Conservation (phyloP, 352 stramenopile species). For the Pythium sp. region DNA sequence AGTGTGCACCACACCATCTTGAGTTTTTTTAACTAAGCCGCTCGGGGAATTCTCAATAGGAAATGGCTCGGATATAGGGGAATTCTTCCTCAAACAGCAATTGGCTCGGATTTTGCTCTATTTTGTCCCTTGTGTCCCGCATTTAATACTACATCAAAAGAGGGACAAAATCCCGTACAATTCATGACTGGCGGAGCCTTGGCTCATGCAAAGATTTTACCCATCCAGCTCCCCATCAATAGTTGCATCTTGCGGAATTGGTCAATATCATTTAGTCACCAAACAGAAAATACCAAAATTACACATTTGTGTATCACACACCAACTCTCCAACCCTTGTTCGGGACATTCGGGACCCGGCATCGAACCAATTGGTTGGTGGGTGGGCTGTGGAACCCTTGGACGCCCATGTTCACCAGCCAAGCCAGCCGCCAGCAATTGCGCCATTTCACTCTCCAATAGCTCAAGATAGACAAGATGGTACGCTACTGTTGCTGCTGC, state of each 20-base stretch:
- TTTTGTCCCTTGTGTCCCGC: not conserved
- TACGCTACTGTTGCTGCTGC: not conserved
- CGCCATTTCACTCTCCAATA: conserved; percentile 21
- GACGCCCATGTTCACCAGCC: not conserved
- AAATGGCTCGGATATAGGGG: too few relatives aligned
- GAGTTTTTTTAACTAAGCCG: too few relatives aligned
- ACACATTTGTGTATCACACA: not conserved
- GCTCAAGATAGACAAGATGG: conserved; percentile 25
- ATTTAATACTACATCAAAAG: not conserved
- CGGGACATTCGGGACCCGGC: conserved; percentile 10
- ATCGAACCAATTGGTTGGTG: conserved; percentile 12
- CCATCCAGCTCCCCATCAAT: not conserved
- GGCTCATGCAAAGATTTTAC: not conserved
- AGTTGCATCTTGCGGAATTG: not conserved
- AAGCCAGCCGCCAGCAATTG: not conserved
- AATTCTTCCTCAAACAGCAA: too few relatives aligned
- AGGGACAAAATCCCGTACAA: not conserved
- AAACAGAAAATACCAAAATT: not conserved
- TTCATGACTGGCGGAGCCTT: not conserved
- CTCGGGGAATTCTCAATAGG: too few relatives aligned
- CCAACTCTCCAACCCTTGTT: not conserved
- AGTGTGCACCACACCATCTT: too few relatives aligned
- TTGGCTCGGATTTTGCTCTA: too few relatives aligned
- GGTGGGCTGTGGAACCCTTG: not conserved
- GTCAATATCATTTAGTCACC: not conserved